Evolutionary conservation across 2,329 filamentous ascomycete genomes (phyloP).

Genomic region (Scedosporium aurantiacum): DNA sequence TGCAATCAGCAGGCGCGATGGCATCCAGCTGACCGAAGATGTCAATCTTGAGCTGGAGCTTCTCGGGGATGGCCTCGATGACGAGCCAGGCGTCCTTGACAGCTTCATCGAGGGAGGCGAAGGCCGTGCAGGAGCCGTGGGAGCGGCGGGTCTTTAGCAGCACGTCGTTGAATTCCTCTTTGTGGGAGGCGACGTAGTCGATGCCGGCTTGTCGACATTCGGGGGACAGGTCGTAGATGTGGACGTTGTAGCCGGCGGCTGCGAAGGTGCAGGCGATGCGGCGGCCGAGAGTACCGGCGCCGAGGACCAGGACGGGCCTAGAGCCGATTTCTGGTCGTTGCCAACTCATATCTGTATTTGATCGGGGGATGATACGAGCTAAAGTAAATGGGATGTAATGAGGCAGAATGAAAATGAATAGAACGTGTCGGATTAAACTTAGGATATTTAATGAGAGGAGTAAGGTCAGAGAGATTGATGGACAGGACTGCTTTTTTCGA

Average conservation of each 20-base stretch:
- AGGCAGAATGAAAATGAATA: background rate
- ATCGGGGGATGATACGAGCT: background rate
- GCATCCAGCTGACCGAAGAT: slow-evolving; percentile 35
- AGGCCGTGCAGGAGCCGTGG: slow-evolving; percentile 18
- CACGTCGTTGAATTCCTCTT: slow-evolving; percentile 14
- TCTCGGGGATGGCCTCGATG: slow-evolving; percentile 43
- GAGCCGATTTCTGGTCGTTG: slow-evolving; percentile 12
- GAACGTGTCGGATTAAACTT: no score
- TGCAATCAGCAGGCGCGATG: slow-evolving; percentile 29
- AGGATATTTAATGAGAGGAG: no score
- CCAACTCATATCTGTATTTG: slow-evolving; percentile 11
- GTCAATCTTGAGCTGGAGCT: slow-evolving; percentile 33
- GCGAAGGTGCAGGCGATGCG: slow-evolving; percentile 29
- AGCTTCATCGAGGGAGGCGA: slow-evolving; percentile 26
- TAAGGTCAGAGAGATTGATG: no score
- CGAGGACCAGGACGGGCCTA: slow-evolving; percentile 26
- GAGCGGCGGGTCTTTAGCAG: slow-evolving; percentile 9
- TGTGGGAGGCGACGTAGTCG: slow-evolving; percentile 26
- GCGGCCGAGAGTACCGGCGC: slow-evolving; percentile 30
- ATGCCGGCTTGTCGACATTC: slow-evolving; percentile 25
- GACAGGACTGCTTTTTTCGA: no score
- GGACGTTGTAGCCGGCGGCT: slow-evolving; percentile 29
- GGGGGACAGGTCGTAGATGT: slow-evolving; percentile 28
- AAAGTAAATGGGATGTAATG: background rate
- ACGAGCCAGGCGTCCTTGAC: slow-evolving; percentile 39